These are phyloP conservation scores for Phytophthora cryptogea DNA, from an alignment of 352 stramenopile genomes.

Conservation along the genomic window DNA sequence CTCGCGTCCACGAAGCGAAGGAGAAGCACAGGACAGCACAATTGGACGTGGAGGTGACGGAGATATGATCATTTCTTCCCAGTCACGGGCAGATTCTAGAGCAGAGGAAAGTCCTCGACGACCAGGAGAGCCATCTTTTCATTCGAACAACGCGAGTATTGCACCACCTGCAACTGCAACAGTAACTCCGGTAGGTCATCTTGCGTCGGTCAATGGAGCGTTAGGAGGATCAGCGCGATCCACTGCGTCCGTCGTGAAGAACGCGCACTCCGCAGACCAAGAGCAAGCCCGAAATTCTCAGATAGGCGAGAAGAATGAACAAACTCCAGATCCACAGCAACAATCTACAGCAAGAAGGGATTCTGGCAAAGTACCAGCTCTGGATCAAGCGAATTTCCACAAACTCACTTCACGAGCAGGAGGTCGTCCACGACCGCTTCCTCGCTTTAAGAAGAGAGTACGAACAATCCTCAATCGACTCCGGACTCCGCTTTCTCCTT, in stretches of 20 bases:
- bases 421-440: constrained; percentile 21
- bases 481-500: constrained; percentile 20
- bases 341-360: constrained; percentile 2
- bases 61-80: constrained; percentile 13
- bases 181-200: constrained; percentile 5
- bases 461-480: constrained; percentile 10
- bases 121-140: constrained; percentile 21
- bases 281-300: constrained; percentile 11
- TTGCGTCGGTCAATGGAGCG: constrained; percentile 5
- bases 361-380: constrained; percentile 1
- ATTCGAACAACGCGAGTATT: constrained; percentile 8
- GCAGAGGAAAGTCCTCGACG: constrained; percentile 22
- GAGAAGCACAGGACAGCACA: constrained; percentile 14
- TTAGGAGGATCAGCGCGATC: constrained; percentile 14
- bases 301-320: constrained; percentile 12
- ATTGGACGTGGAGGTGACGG: constrained; percentile 8
- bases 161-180: constrained; percentile 9
- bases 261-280: not conserved
- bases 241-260: constrained; percentile 8
- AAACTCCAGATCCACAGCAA: not conserved
- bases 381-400: constrained; percentile 17
- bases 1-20: constrained; percentile 19
- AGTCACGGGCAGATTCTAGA: constrained; percentile 14
- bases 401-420: constrained; percentile 15
- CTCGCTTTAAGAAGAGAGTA: constrained; percentile 19